Percentiles rank a stretch among this genome's conserved stretches.
phyloP scores from a whole-genome alignment of 148 eudicot genomes.

The Beta vulgaris region DNA sequence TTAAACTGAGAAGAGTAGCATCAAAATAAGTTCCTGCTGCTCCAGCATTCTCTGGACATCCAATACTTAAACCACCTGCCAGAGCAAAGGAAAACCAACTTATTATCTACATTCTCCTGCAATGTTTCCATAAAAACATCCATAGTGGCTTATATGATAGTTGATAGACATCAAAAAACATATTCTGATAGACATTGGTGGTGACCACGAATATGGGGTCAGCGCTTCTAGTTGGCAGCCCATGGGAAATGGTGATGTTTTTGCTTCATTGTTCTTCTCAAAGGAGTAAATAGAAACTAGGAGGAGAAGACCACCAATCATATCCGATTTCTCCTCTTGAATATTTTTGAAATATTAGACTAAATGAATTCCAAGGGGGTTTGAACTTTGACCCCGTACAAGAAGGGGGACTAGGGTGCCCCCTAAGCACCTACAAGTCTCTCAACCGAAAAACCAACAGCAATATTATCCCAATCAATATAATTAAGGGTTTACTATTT shows the following conservation, averaged over 20 bases:
- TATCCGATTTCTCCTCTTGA: no score
- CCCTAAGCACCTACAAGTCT: no score
- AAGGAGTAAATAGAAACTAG: no score
- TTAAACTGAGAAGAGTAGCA: conserved; percentile 61
- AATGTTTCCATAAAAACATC: not conserved
- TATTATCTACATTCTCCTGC: conserved; percentile 1
- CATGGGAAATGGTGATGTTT: not conserved
- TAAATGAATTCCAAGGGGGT: no score
- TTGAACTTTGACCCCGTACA: no score
- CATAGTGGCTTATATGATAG: not conserved
- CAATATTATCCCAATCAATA: no score
- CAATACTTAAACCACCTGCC: conserved; percentile 76
- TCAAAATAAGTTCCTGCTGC: conserved; percentile 89
- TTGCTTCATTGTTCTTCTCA: not conserved
- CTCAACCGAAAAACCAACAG: no score
- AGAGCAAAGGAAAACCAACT: conserved; percentile 14
- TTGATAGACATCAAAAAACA: not conserved
- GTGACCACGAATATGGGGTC: no score
- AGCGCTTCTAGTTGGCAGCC: not conserved
- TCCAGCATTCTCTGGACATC: conserved; percentile 74
- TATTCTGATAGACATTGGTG: not conserved
- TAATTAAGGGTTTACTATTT: no score
- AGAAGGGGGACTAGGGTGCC: no score
- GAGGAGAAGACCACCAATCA: no score
- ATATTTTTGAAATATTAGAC: no score